These are phyloP conservation scores for Rhododendron ovatum DNA, from an alignment of 148 eudicot species.

Conservation along the genomic window DNA sequence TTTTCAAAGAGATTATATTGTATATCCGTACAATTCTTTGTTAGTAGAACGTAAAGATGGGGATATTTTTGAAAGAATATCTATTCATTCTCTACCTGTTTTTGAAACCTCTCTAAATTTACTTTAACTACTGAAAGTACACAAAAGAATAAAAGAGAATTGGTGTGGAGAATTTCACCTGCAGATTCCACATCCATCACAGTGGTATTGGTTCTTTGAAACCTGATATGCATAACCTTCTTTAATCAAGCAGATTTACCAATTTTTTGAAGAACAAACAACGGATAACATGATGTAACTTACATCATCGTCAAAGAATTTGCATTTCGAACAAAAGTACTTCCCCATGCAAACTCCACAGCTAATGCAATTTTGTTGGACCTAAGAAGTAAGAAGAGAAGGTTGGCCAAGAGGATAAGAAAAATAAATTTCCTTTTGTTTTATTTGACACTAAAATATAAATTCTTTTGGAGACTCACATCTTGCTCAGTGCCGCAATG, in stretches of 20 bases:
- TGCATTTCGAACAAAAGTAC: slow-evolving; percentile 58
- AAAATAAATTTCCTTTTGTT: too few relatives aligned
- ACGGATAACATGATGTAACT: neutral
- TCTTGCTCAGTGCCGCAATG: slow-evolving; percentile 75
- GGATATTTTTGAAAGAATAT: neutral
- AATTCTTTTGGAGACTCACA: slow-evolving; percentile 35
- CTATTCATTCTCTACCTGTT: too few relatives aligned
- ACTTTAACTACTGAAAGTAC: too few relatives aligned
- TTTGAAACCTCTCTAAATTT: too few relatives aligned
- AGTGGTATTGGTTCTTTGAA: slow-evolving; percentile 75
- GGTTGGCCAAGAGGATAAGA: neutral
- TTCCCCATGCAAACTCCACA: slow-evolving; percentile 75
- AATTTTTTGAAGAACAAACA: too few relatives aligned
- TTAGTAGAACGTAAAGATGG: neutral
- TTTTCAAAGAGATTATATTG: neutral
- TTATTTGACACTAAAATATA: neutral
- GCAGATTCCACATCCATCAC: slow-evolving; percentile 81
- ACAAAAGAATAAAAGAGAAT: neutral
- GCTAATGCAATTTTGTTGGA: slow-evolving; percentile 48
- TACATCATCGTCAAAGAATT: slow-evolving; percentile 75
- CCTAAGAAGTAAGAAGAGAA: slow-evolving; percentile 36
- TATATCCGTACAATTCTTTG: neutral
- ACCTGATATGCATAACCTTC: slow-evolving; percentile 24
- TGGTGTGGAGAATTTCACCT: slow-evolving; percentile 28
- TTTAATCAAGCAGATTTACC: neutral